phyloP scores from a whole-genome alignment of 2,329 filamentous ascomycete genomes.

The Fusarium begoniae region DNA sequence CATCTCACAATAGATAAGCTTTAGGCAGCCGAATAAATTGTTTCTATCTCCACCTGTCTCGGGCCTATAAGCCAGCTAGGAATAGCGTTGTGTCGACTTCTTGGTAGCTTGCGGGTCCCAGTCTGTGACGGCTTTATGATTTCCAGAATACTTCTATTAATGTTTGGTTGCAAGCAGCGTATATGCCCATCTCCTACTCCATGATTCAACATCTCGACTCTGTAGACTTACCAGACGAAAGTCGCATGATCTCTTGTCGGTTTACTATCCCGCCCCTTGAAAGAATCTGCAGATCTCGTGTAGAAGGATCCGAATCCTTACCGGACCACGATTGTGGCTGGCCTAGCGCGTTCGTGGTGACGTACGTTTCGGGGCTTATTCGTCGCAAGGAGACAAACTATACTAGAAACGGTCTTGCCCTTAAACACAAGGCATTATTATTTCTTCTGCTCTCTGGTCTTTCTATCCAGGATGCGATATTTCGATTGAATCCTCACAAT shows the following conservation, averaged over 20 bases:
- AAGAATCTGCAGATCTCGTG: neutral
- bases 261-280: too few relatives aligned
- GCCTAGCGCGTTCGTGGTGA: neutral
- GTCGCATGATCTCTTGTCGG: too few relatives aligned
- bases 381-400: neutral
- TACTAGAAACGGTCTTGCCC: neutral
- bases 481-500: neutral
- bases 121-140: too few relatives aligned
- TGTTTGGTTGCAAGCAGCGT: too few relatives aligned
- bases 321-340: neutral
- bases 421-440: neutral
- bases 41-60: neutral
- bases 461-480: too few relatives aligned
- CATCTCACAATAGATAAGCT: neutral
- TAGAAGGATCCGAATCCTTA: neutral
- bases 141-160: fast-evolving
- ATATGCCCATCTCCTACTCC: too few relatives aligned
- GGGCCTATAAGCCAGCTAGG: neutral
- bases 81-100: neutral
- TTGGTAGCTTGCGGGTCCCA: neutral
- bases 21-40: neutral
- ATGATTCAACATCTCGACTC: too few relatives aligned
- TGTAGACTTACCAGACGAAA: too few relatives aligned
- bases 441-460: neutral
- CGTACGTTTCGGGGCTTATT: neutral